A percentile compares a stretch with the other conserved stretches of the same genome.
phyloP scores from a whole-genome alignment of 495 filamentous ascomycete genomes.

The Apodospora peruviana region DNA sequence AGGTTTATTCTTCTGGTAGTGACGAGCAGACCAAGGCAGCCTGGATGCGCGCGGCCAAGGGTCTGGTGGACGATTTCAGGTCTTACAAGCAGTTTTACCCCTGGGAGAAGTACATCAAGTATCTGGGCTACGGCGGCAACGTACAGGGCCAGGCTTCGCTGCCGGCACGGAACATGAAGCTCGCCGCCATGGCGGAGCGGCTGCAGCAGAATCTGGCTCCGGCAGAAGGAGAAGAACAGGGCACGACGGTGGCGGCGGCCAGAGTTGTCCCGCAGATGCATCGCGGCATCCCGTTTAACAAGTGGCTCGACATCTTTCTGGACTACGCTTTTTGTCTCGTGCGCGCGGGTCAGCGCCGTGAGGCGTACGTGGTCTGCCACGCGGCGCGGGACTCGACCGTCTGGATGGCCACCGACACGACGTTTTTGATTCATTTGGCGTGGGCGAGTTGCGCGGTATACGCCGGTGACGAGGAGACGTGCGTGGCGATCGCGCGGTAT shows the following conservation, averaged over 20 bases:
- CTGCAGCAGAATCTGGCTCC: constrained; percentile 44
- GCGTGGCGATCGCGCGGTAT: constrained; percentile 64
- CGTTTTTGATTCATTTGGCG: constrained; percentile 70
- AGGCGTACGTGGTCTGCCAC: constrained; percentile 72
- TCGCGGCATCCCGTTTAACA: constrained; percentile 69
- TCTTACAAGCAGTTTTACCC: constrained; percentile 73
- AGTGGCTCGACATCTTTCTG: constrained; percentile 88
- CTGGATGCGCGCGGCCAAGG: constrained; percentile 71
- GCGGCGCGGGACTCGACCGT: constrained; percentile 69
- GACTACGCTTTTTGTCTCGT: constrained; percentile 75
- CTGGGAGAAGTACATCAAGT: constrained; percentile 61
- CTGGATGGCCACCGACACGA: constrained; percentile 63
- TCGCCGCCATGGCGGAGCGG: constrained; percentile 66
- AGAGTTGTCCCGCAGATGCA: constrained; percentile 50
- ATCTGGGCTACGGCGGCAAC: constrained; percentile 57
- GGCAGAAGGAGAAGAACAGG: constrained; percentile 19
- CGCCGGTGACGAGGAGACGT: constrained; percentile 71
- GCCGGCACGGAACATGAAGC: constrained; percentile 48
- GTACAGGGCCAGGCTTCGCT: constrained; percentile 41
- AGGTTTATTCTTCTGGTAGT: constrained; percentile 39
- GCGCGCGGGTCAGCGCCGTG: constrained; percentile 45
- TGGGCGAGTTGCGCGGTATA: constrained; percentile 82
- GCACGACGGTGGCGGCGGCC: background rate
- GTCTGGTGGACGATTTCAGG: constrained; percentile 74
- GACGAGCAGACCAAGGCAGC: constrained; percentile 48